Percentiles rank a stretch among this genome's conserved stretches.
These are phyloP conservation scores for Musa acuminata DNA, from an alignment of 176 grass and related monocot genomes.

Conservation along the genomic window DNA sequence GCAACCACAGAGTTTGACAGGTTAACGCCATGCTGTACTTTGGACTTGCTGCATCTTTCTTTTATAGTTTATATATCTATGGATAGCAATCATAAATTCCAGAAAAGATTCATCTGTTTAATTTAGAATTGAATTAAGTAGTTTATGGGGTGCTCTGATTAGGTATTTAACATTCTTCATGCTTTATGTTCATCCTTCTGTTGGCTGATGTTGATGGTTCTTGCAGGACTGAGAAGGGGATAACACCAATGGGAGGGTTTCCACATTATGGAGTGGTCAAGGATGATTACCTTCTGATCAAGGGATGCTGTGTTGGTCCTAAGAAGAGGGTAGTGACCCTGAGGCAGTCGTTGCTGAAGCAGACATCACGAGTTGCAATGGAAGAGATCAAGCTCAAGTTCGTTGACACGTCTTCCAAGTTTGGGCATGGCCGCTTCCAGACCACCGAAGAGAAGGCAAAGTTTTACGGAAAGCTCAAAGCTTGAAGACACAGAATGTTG, in stretches of 20 bases:
- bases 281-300: constrained; percentile 87
- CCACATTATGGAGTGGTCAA: constrained; percentile 88
- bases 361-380: constrained; percentile 61
- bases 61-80: background rate
- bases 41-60: background rate
- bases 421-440: constrained; percentile 93
- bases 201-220: too few relatives aligned
- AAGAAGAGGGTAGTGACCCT: constrained; percentile 92
- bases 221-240: constrained; percentile 85
- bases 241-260: constrained; percentile 89
- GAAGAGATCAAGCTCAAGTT: constrained; percentile 99
- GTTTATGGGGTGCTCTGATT: background rate
- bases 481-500: background rate
- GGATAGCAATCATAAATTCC: background rate
- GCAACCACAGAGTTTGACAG: constrained; percentile 74
- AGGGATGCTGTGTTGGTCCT: constrained; percentile 74
- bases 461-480: constrained; percentile 64
- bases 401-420: constrained; percentile 89
- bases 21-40: constrained; percentile 4
- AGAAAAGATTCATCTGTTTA: background rate
- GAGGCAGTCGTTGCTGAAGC: constrained; percentile 69
- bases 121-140: too few relatives aligned
- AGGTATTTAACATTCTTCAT: background rate
- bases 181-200: background rate
- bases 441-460: constrained; percentile 87